Base-by-base conservation (phyloP, 768 basidiomycete species). In the Aureoboletus auriporus region DNA sequence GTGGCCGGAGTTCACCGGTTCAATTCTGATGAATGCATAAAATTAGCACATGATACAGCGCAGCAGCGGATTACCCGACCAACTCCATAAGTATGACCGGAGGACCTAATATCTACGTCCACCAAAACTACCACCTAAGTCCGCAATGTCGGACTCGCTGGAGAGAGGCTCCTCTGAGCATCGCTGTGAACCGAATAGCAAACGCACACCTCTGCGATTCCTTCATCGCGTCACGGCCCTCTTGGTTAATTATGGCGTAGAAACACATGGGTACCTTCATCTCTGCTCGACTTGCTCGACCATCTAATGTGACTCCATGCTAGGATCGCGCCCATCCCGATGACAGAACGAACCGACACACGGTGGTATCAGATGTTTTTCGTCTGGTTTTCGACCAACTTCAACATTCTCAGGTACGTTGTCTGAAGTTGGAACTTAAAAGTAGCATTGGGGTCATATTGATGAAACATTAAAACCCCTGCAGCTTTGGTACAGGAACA, bases 401-500 rank as follows among this genome's bases (percentile, higher is more conserved):
- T 75, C 61, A 75, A 75, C 50, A 62, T 77, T 29, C 60, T 75
- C 37, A 49, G 64, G 72, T 76, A 50, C n/a, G n/a, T n/a, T n/a
- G n/a, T n/a, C n/a, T n/a, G n/a, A n/a, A n/a, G n/a, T n/a, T n/a
- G n/a, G n/a, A n/a, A n/a, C n/a, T n/a, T n/a, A n/a, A n/a, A n/a
- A n/a, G n/a, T n/a, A n/a, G n/a, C n/a, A n/a, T n/a, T n/a, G n/a
- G n/a, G n/a, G n/a, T n/a, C n/a, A n/a, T n/a, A n/a, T n/a, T n/a
- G n/a, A n/a, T n/a, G n/a, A n/a, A n/a, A n/a, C n/a, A n/a, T n/a
- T n/a, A n/a, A n/a, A n/a, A n/a, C n/a, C n/a, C n/a, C n/a, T n/a
- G n/a, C 20, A 77, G 76, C 6, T 73, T 79, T 44, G 71, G 75
- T 8, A 73, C 75, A 9, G 79, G 79, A 1, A 72, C 73, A 0